Evolutionary conservation across 768 basidiomycete species (phyloP).

Genomic region (Ephemerocybe angulata): DNA sequence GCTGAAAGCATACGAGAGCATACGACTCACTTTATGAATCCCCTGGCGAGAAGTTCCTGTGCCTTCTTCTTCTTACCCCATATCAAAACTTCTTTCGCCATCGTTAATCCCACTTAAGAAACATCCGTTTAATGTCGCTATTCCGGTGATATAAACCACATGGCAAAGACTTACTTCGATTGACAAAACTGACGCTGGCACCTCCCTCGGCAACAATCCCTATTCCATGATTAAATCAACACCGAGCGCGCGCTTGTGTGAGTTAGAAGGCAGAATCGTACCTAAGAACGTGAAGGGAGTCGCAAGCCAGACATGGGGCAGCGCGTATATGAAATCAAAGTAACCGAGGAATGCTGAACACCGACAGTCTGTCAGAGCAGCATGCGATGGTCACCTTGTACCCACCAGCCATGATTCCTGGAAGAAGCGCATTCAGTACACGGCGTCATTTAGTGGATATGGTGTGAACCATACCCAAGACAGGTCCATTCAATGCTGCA

Average conservation of each 20-base stretch:
- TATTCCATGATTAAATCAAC: too few relatives aligned
- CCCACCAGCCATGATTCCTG: slow-evolving; percentile 66
- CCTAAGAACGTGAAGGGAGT: slow-evolving; percentile 69
- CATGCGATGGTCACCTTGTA: not conserved
- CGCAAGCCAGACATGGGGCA: slow-evolving; percentile 59
- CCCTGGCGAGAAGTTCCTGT: slow-evolving; percentile 52
- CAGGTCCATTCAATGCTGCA: slow-evolving; percentile 71
- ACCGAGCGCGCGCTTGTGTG: not conserved
- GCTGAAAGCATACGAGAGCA: not conserved
- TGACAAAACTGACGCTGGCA: slow-evolving; percentile 64
- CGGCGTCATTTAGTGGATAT: not conserved
- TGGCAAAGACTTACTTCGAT: slow-evolving; percentile 45
- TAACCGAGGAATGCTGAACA: slow-evolving; percentile 61
- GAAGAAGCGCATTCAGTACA: slow-evolving; percentile 13
- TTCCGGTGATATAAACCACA: not conserved
- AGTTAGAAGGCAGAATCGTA: slow-evolving; percentile 9
- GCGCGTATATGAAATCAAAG: slow-evolving; percentile 70
- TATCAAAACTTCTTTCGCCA: slow-evolving; percentile 68
- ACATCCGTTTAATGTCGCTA: not conserved
- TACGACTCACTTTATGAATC: slow-evolving; percentile 60
- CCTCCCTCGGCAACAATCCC: slow-evolving; percentile 68
- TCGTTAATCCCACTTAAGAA: slow-evolving; percentile 56
- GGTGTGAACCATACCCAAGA: slow-evolving; percentile 50
- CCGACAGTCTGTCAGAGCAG: not conserved
- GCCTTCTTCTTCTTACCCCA: slow-evolving; percentile 66